Conservation (phyloP, 1,284 basidiomycete genomes). For the Serendipita sp. region DNA sequence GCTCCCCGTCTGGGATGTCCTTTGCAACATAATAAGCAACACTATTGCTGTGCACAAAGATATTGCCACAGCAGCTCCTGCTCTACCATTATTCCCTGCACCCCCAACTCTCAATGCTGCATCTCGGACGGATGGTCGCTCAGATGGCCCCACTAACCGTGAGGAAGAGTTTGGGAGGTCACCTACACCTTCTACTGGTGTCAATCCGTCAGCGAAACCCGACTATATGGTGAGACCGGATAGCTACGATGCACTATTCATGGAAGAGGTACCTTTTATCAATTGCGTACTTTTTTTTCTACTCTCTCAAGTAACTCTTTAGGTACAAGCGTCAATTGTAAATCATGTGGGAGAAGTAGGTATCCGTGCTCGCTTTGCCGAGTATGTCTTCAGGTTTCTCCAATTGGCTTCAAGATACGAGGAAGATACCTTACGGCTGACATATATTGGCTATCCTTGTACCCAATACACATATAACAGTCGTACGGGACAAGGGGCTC, state of each 20-base stretch:
- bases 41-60: conserved; percentile 77
- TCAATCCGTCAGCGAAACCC: conserved; percentile 23
- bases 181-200: conserved; percentile 21
- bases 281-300: not conserved
- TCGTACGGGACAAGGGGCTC: conserved; percentile 17
- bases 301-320: not conserved
- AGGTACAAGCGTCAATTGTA: conserved; percentile 31
- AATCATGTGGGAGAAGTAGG: conserved; percentile 66
- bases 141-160: conserved; percentile 40
- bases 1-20: conserved; percentile 78
- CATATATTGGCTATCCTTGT: conserved; percentile 49
- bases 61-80: conserved; percentile 35
- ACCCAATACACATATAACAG: conserved; percentile 22
- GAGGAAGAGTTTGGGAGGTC: conserved; percentile 42
- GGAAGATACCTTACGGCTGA: conserved; percentile 50
- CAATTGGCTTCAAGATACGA: conserved; percentile 67
- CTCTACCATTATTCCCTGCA: conserved; percentile 20
- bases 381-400: conserved; percentile 64
- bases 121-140: conserved; percentile 22
- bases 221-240: conserved; percentile 46
- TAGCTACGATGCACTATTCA: conserved; percentile 68
- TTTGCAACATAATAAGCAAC: conserved; percentile 80
- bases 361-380: conserved; percentile 64
- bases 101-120: conserved; percentile 29
- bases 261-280: conserved; percentile 65